These are phyloP conservation scores for Eucalyptus pauciflora DNA, from an alignment of 345 rosid genomes.

Conservation along the genomic window DNA sequence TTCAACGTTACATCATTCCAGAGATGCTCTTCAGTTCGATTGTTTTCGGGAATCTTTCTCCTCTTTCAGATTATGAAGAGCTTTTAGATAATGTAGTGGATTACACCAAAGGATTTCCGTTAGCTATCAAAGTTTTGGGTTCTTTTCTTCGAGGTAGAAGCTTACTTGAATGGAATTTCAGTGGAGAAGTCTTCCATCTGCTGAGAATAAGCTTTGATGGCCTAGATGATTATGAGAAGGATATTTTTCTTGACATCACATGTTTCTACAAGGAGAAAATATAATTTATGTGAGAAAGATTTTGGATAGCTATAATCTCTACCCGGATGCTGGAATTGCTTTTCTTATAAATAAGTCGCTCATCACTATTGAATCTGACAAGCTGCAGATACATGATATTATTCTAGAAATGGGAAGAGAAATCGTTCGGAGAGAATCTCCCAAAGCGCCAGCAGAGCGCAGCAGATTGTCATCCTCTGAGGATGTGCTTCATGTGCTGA, in stretches of 20 bases:
- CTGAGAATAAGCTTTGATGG: background rate
- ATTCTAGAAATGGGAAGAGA: background rate
- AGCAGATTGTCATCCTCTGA: rapidly evolving
- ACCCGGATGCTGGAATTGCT: background rate
- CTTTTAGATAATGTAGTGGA: too few species aligned
- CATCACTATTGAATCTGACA: too few species aligned
- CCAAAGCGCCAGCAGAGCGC: background rate
- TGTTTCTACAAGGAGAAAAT: background rate
- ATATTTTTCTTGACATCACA: background rate
- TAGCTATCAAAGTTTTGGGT: background rate
- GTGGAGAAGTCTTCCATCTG: rapidly evolving
- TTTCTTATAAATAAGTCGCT: background rate
- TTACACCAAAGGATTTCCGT: background rate
- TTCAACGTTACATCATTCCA: too few species aligned
- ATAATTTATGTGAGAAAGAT: background rate
- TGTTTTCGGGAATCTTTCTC: too few species aligned
- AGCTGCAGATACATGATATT: background rate
- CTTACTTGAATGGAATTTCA: background rate
- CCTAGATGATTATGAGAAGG: background rate
- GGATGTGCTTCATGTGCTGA: background rate
- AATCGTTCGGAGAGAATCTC: background rate
- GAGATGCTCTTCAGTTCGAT: too few species aligned
- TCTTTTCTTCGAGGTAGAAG: background rate
- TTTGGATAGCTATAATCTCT: background rate
- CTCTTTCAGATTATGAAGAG: too few species aligned